Base-by-base conservation (phyloP, 2,329 filamentous ascomycete species). In the Zasmidium citrigriseum region DNA sequence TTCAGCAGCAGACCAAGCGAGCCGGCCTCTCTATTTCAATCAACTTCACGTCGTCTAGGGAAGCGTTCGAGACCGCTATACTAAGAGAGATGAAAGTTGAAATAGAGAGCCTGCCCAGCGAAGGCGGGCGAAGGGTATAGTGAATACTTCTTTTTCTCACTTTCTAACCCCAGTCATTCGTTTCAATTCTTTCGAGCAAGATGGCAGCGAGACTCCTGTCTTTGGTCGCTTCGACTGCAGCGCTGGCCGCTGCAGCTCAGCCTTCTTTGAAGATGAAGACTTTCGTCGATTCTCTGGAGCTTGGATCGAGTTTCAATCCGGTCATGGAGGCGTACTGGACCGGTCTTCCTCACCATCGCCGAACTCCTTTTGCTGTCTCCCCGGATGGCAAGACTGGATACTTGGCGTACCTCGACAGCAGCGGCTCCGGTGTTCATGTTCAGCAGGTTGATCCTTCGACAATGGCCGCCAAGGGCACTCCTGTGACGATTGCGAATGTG, bases 301-400 rank as follows among this genome's bases (percentile, higher is more conserved):
- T 86, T n/a, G 74, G 77, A 24, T 73, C 73, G 61, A 73, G 76
- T 29, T 86, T 86, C 72, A 81, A 83, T 66, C 83, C 84, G 4
- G 76, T 86, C 63, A 82, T 84, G 69, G 77, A 78, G 18, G 79
- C 83, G 9, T 87, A 87, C 77, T 86, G 84, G 84, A 86, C 84
- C 14, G 78, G 78, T 20, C 79, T 82, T 47, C 82, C 83, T 46
- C 85, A 87, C 64, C 84, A 87, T 69, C 82, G 84, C 47, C 80
- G 84, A 52, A 86, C 84, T 12, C 84, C 84, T 4, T 87, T 87
- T 61, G 79, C 84, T n/a, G 76, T 85, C 27, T 86, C 84, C 1
- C 83, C 84, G 1, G 79, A 86, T 68, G 83, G 83, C 59, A 81
- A 81, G 58, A 80, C 78, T 3, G 84, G 82, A 12, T 86, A 84